Conservation (phyloP, 352 stramenopile species). For the Phytophthora ohioensis region DNA sequence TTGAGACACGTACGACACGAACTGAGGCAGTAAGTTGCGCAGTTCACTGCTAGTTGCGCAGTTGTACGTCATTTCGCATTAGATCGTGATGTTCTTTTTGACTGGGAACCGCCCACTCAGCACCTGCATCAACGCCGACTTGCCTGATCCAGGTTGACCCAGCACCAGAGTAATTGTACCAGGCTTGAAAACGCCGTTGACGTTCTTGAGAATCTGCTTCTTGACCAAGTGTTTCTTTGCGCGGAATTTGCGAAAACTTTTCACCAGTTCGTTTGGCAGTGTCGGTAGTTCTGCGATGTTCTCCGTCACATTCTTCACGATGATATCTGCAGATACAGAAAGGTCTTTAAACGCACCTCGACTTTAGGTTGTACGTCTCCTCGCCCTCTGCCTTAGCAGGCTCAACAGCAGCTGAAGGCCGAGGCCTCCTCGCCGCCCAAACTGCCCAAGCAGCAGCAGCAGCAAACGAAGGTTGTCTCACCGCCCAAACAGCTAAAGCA, state of each 20-base stretch:
- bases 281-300: slow-evolving; percentile 39
- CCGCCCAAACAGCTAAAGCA: too few species aligned
- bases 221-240: slow-evolving; percentile 38
- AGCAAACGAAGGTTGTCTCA: too few species aligned
- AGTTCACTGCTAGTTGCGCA: slow-evolving; percentile 31
- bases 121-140: slow-evolving; percentile 39
- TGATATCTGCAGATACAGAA: slow-evolving; percentile 40
- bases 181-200: neutral
- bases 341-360: slow-evolving; percentile 55
- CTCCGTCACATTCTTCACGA: slow-evolving; percentile 28
- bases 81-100: slow-evolving; percentile 43
- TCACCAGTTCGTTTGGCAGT: slow-evolving; percentile 40
- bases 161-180: neutral
- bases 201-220: slow-evolving; percentile 20
- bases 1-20: slow-evolving; percentile 53
- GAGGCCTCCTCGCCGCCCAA: too few species aligned
- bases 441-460: too few species aligned
- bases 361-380: slow-evolving; percentile 42
- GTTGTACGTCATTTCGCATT: slow-evolving; percentile 49
- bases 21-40: slow-evolving; percentile 42
- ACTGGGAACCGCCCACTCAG: slow-evolving; percentile 44
- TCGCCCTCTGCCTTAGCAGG: too few species aligned
- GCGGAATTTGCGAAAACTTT: slow-evolving; percentile 34
- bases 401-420: too few species aligned
- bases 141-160: slow-evolving; percentile 2